Evolutionary conservation across 257 asterid genomes (phyloP), one percentile per base, ranked within the genome.

Genomic region (Lavandula angustifolia): DNA sequence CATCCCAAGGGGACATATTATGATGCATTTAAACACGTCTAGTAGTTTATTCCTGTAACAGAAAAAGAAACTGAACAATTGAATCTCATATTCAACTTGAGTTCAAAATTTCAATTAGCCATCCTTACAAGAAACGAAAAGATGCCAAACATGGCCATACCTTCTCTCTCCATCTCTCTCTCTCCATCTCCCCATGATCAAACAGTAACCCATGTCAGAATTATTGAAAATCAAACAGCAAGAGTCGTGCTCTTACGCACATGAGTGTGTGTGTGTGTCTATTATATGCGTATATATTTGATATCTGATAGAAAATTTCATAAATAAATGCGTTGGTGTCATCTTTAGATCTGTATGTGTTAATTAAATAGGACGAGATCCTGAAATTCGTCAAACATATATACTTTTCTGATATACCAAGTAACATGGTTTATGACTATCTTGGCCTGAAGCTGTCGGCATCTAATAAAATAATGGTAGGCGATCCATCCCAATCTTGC

Each of bases 381-480:
- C 71, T 13, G 80, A 71, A 71, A 67, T 41, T 71, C 60, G 70
- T 55, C 56, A 62, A 51, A 64, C 57, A 43, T 14, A 54, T 6
- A 60, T 16, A 49, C 54, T 14, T 58, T 46, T 13, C 7, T 72
- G 50, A 41, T 59, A 27, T 11, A 41, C 61, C 64, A 70, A 27
- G 74, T 68, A 71, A 74, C 68, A 78, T 70, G 77, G 77, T 72
- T 49, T 34, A 47, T 61, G 64, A 52, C 70, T 48, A 66, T 69
- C 78, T 82, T 80, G 92, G 82, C 88, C 32, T 63, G 79, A 71
- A 73, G 88, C 82, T 82, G 92, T 85, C 83, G 81, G 79, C 63
- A 67, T 63, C 13, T n/a, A 38, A 55, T 68, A 59, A 18, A 63
- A 67, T n/a, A 9, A 58, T 22, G 72, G 61, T 76, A 14, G 64